Evolutionary conservation across 768 basidiomycete species (phyloP), one percentile per base, ranked within the genome.

Genomic region (Collybiopsis luxurians): DNA sequence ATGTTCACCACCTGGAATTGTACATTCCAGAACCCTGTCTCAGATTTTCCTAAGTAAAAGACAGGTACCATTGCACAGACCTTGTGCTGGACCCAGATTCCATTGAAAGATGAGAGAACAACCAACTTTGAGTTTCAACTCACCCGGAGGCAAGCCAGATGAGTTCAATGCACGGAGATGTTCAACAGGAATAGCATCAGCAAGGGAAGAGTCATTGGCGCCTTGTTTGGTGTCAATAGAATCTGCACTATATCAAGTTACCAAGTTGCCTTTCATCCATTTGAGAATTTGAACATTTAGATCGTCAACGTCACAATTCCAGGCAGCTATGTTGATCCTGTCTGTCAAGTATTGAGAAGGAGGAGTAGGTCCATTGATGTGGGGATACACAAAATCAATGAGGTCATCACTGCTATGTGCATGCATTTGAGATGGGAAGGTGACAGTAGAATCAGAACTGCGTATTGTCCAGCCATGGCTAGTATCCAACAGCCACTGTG

Each of bases 1-100:
- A 63, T 73, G 67, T 27, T 71, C 63, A 13, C 78, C 77, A 26
- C 70, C 69, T 0, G 79, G 26, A 12, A 78, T 53, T 15, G 54
- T 43, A 36, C 63, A 61, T 61, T 79, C 71, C 0, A 81, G 46
- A 13, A 79, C 75, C 21, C 70, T 60, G n/a, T 58, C 38, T 2
- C 52, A 51, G 47, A 67, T 67, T 0, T 61, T 56, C 4, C 28
- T 55, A 6, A 79, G 30, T 42, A 70, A 62, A 47, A 66, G 54
- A 4, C 66, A 61, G 6, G 66, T 65, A 1, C 58, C 61, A 51
- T 52, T 39, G 57, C 53, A 40, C 15, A 59, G 42, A 51, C 44
- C 75, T 57, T 47, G 75, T 75, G 0, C 69, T 13, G 70, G 65
- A 28, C 53, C 51, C 1, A 74, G 55, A 45, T 74, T 73, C 17